Base-by-base conservation (phyloP, 2,329 filamentous ascomycete genomes). In the Verticillium nubilum region DNA sequence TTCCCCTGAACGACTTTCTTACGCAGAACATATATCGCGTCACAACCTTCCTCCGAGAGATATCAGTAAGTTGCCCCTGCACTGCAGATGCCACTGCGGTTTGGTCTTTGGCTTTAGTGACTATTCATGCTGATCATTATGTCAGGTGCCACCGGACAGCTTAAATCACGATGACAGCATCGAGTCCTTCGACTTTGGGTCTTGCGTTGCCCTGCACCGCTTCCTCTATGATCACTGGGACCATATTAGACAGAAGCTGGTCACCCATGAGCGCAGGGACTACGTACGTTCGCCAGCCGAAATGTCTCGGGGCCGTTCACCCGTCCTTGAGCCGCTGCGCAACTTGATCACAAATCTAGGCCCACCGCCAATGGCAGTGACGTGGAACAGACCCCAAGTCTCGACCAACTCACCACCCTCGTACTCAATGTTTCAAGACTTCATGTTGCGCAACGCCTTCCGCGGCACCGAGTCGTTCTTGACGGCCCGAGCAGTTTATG, bases 171-270 rank as follows among this genome's bases (percentile, higher is more conserved):
- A 73, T 5, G 63, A 68, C 15, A 69, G 74, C 42, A 72, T 72
- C 3, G 83, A 87, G 60, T 80, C 82, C 1, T 87, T 87, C 61
- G 87, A 89, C 68, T 89, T 90, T 67, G 86, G 87, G 31, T 88
- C 86, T n/a, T 88, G 86, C 62, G 86, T 90, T 25, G 82, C 86
- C 2, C 74, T 90, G 15, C 87, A 90, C 71, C 78, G 86, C 47
- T 90, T 89, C 65, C 72, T 90, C 12, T 90, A 89, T 66, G 87
- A 90, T 62, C 85, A 90, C 63, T 89, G 86, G 86, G 87, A 90
- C 62, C 85, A 87, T 62, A 82, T 90, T 19, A 78, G 85, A 54
- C 86, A 89, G 65, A 85, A 84, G 47, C 78, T 90, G 19, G 78
- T 85, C 31, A 79, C 84, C 9, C 80, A 83, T 60, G 85, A 88